phyloP scores from a whole-genome alignment of 2,329 filamentous ascomycete species.

The Fusarium pseudograminearum region DNA sequence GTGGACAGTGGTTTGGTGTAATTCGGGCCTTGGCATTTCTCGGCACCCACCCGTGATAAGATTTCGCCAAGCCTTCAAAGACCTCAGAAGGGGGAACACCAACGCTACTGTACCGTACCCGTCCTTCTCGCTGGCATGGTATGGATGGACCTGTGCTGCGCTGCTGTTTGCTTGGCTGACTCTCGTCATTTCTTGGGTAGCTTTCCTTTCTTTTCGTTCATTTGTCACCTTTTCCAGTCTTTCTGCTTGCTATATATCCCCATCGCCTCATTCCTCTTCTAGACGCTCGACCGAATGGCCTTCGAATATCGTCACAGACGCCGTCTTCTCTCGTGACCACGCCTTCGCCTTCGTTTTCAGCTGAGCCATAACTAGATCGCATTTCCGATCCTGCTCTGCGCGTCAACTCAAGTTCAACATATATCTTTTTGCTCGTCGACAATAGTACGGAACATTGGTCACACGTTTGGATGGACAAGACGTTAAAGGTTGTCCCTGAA shows the following conservation, averaged over 20 bases:
- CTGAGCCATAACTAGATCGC: conserved; percentile 20
- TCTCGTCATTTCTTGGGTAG: conserved; percentile 37
- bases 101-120: conserved; percentile 43
- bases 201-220: conserved; percentile 29
- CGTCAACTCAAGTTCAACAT: not conserved
- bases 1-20: conserved; percentile 48
- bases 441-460: conserved; percentile 18
- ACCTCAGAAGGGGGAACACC: conserved; percentile 48
- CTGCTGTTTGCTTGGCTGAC: conserved; percentile 34
- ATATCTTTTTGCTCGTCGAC: conserved; percentile 7
- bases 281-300: conserved; percentile 33
- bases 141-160: conserved; percentile 38
- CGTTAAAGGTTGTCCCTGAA: conserved; percentile 33
- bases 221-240: conserved; percentile 26
- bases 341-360: conserved; percentile 20
- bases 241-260: conserved; percentile 29
- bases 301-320: conserved; percentile 32
- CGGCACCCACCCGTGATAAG: conserved; percentile 50
- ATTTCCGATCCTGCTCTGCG: conserved; percentile 11
- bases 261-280: conserved; percentile 15
- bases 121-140: conserved; percentile 38
- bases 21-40: conserved; percentile 49
- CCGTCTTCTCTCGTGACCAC: conserved; percentile 23
- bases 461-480: conserved; percentile 43
- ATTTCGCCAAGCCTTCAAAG: conserved; percentile 51